Evolutionary conservation across 108 stramenopile genomes (phyloP), one percentile per base, ranked within the genome.

Genomic region (Conticribra guillardii): DNA sequence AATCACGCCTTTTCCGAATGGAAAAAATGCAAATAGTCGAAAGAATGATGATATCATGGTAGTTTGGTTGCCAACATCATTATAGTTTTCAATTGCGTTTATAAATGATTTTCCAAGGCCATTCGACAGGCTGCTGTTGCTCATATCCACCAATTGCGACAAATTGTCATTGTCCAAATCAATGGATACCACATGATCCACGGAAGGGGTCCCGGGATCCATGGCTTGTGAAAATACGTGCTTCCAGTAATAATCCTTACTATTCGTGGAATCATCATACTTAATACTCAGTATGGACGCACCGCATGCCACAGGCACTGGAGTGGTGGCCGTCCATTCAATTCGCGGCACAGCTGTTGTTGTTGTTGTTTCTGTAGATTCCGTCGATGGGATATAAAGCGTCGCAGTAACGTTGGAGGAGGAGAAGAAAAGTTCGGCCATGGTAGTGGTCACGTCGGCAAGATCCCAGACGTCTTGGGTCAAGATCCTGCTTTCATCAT

Each of bases 1-100:
- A 4, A 63, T 18, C 29, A 63, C 5, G 5, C 62, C 62, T 26
- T 31, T 27, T 1, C 48, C 46, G 19, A 32, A 63, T 7, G 62
- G 62, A 17, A 63, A 47, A n/a, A 63, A 63, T 15, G 62, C 62
- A 63, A 63, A 63, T 18, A 63, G 31, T 50, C 62, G 62, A 30
- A 63, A 63, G 0, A 45, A 18, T 2, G 18, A 24, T 11, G 15
- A 44, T 44, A 15, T 8, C 8, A 15, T 11, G 8, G 44, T 44
- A 15, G 15, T 44, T 11, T 44, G 8, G 24, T n/a, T 18, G 14
- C 16, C 9, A 27, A 8, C 19, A 18, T 22, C 16, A 21, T 45
- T 57, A 29, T 57, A 3, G 24, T 54, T 26, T 19, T 24, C 26
- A 22, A 14, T 54, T 14, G 1, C 22, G 53, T 24, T 19, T 2